Evolutionary conservation across 805 yeast genomes (phyloP), one percentile per base, ranked within the genome.

Genomic region (Jamesozyma spencerorum): DNA sequence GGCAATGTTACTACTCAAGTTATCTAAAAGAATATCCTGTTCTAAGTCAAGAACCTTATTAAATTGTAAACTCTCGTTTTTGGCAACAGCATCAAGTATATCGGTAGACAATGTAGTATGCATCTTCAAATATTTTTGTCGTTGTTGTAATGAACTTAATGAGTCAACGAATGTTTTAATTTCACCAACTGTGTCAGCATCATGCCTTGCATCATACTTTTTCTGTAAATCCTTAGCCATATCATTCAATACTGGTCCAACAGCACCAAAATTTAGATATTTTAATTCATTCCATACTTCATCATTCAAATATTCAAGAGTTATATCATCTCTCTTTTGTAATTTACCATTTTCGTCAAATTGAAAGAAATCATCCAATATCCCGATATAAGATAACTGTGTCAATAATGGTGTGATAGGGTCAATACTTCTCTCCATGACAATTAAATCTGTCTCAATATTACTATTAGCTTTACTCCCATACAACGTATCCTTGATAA

Each of bases 331-430:
- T 20, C 57, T 53, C 7, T 44, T 53, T 27, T 50, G 47, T 17
- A 62, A 33, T n/a, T 50, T 54, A 2, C 55, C 64, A 44, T 70
- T 71, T 11, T 69, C 55, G 12, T 70, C 65, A 5, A 80, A 63
- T 4, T 73, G 76, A 48, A 77, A 69, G 11, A 77, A 57, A 50
- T 88, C 96, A 56, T 84, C 88, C 17, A 87, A 65, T 13, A 92
- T 65, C 0, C 97, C 98, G 14, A 74, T 68, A 57, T 88, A 90
- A 2, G 86, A 83, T 50, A 88, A 62, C 51, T 88, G 97, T 19
- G 79, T 75, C 40, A 86, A 62, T 10, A 85, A 52, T 1, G 86
- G 80, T 1, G 94, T 76, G 4, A 83, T 58, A 33, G 75, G 70
- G 61, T 90, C 98, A 22, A 80, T 58, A 39, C 79, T 75, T 36